Percentiles rank a stretch among this genome's conserved stretches.
phyloP scores from a whole-genome alignment of 1,284 basidiomycete species.

The Malassezia brasiliensis region DNA sequence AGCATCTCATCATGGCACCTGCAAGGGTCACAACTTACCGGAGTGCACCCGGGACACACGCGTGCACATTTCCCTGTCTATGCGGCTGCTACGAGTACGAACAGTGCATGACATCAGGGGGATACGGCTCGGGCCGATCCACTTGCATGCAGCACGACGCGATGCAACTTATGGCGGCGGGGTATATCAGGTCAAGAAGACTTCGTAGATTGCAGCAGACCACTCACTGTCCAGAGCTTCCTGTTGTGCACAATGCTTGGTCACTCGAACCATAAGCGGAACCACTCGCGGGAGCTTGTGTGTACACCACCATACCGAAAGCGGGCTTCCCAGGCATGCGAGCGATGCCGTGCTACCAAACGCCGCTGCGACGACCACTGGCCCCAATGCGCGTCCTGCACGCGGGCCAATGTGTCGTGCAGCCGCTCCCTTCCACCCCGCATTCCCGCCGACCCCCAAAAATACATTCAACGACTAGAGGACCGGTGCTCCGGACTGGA shows the following conservation, averaged over 20 bases:
- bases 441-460: background rate
- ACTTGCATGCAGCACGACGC: background rate
- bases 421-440: background rate
- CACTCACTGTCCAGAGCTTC: background rate
- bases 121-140: background rate
- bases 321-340: slow-evolving; percentile 6
- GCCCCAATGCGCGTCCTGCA: slow-evolving; percentile 11
- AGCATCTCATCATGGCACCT: background rate
- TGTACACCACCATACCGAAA: background rate
- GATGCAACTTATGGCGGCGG: too few species aligned
- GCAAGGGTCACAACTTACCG: background rate
- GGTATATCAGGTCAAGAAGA: background rate
- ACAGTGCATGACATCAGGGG: background rate
- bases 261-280: too few species aligned
- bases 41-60: background rate
- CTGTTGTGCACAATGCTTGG: too few species aligned
- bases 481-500: slow-evolving; percentile 7
- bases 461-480: slow-evolving; percentile 11
- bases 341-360: slow-evolving; percentile 9
- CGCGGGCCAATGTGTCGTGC: slow-evolving; percentile 3
- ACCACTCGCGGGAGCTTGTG: too few species aligned
- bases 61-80: too few species aligned
- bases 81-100: background rate
- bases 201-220: background rate
- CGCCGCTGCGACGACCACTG: slow-evolving; percentile 11